Evolutionary conservation across 352 stramenopile species (phyloP).

Genomic region (Phytopythium oedochilum): DNA sequence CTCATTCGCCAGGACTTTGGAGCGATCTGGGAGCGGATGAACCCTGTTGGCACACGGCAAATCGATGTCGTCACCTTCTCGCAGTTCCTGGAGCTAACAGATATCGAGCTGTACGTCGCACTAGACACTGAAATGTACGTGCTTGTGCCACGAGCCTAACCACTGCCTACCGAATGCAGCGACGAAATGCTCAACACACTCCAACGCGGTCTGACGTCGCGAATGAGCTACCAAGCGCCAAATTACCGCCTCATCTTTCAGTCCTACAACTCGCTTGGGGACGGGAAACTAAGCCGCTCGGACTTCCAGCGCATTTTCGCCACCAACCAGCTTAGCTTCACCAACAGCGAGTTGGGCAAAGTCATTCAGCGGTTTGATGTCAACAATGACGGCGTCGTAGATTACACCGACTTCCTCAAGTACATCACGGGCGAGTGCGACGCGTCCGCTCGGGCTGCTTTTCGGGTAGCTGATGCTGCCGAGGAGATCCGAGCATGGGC

Average conservation of each 20-base stretch:
- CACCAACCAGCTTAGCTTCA: constrained; percentile 64
- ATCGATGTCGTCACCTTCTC: constrained; percentile 51
- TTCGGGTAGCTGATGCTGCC: constrained; percentile 49
- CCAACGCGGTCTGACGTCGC: constrained; percentile 64
- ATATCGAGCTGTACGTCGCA: constrained; percentile 63
- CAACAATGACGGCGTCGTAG: constrained; percentile 69
- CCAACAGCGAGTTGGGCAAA: constrained; percentile 65
- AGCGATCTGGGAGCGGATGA: constrained; percentile 69
- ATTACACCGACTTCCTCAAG: constrained; percentile 75
- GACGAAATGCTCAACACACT: constrained; percentile 61
- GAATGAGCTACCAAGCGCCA: constrained; percentile 47
- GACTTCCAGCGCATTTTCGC: constrained; percentile 76
- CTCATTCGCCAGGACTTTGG: constrained; percentile 66
- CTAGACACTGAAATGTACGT: neutral
- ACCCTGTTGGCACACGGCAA: constrained; percentile 46
- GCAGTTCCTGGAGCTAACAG: constrained; percentile 70
- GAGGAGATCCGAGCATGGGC: constrained; percentile 69
- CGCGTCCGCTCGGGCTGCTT: constrained; percentile 38
- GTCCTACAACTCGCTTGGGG: constrained; percentile 62
- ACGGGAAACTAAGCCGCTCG: constrained; percentile 55
- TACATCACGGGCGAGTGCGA: constrained; percentile 79
- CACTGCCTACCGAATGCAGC: constrained; percentile 11
- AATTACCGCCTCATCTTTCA: constrained; percentile 81
- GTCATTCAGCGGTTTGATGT: constrained; percentile 79
- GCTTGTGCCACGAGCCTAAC: neutral